Evolutionary conservation across 139 green algal genomes (phyloP), one percentile per base, ranked within the genome.

Genomic region (Nannochloris sp.): DNA sequence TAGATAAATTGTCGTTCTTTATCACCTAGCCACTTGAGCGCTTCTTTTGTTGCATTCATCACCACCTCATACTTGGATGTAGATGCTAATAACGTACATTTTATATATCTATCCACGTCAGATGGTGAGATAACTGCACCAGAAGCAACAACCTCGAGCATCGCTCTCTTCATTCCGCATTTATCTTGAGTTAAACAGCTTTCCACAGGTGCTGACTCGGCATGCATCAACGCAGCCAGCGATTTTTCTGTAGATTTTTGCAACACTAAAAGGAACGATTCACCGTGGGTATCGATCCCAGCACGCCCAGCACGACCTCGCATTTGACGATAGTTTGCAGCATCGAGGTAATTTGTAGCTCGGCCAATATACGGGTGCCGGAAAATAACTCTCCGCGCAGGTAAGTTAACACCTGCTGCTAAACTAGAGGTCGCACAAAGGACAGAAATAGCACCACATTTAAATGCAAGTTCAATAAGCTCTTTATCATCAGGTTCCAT

Each of bases 371-470:
- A 87, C 19, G 70, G 51, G 24, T 87, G 54, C 32, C 68, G 54
- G 71, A 97, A 91, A 62, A 97, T 92, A 51, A 97, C 91, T 4
- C 91, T 75, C 12, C 87, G 64, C 1, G 84, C 91, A 1, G 89
- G 89, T 70, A 96, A 82, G 75, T 96, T 96, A 38, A 96, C 88
- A 23, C 89, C 89, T 25, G 88, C 85, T 33, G 92, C 92, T 44
- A 99, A 71, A 0, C 92, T 98, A 60, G 88, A 94, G 4, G 95
- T 99, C 24, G 89, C 90, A 54, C 70, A 83, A 45, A 99, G 74
- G 54, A 99, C 88, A 0, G 72, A 83, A 12, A 98, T 67, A 3
- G 78, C 76, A 7, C 91, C 92, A 2, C 30, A 61, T 19, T 72
- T 62, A 71, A 84, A 99, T 2, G 70, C 87, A 1, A 12, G 7